phyloP scores from a whole-genome alignment of 2,329 filamentous ascomycete genomes.

The Diaporthe ampelina region DNA sequence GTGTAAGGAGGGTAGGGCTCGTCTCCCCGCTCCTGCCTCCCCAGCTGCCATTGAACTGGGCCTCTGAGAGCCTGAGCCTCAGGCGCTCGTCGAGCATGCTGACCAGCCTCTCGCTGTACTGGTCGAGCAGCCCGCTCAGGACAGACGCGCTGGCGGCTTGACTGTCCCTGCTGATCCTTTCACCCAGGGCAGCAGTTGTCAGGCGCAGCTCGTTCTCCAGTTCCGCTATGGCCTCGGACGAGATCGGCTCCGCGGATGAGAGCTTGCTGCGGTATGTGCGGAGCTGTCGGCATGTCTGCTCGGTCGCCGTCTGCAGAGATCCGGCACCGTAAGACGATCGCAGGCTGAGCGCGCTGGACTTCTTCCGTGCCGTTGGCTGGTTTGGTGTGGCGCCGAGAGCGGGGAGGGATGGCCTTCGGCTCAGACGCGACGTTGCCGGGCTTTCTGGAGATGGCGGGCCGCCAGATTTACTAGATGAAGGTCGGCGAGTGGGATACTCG shows the following conservation, averaged over 20 bases:
- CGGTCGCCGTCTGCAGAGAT: conserved; percentile 72
- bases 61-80: conserved; percentile 53
- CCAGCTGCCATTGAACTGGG: conserved; percentile 1
- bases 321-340: conserved; percentile 61
- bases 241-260: conserved; percentile 66
- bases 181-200: conserved; percentile 72
- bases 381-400: conserved; percentile 56
- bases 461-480: conserved; percentile 59
- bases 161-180: conserved; percentile 67
- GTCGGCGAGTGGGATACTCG: conserved; percentile 63
- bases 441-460: conserved; percentile 61
- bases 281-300: conserved; percentile 74
- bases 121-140: conserved; percentile 76
- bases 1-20: conserved; percentile 14
- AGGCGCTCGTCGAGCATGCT: conserved; percentile 81
- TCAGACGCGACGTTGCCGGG: conserved; percentile 60
- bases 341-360: conserved; percentile 61
- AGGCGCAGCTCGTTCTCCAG: conserved; percentile 75
- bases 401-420: conserved; percentile 68
- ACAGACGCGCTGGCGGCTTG: conserved; percentile 68
- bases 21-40: conserved; percentile 6
- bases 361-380: conserved; percentile 58
- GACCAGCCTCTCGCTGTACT: conserved; percentile 81
- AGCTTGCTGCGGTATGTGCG: conserved; percentile 75
- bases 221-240: conserved; percentile 70